These are phyloP conservation scores for Tribonema minus DNA, from an alignment of 108 stramenopile genomes.

Conservation along the genomic window DNA sequence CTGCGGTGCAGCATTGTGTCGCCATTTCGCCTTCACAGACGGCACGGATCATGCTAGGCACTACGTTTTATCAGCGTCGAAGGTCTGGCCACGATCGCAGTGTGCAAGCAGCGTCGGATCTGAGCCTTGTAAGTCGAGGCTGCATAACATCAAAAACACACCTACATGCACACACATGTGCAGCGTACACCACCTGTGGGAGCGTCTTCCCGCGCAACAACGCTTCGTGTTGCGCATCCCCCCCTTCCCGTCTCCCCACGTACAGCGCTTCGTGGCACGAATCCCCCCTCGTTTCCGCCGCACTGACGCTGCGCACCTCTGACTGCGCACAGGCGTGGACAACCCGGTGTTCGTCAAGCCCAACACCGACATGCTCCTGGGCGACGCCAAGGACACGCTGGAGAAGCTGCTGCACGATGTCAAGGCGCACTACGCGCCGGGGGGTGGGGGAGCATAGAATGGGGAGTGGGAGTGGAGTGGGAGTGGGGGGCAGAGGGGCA, in stretches of 20 bases:
- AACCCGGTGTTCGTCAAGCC: slow-evolving; percentile 97
- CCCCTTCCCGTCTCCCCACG: neutral
- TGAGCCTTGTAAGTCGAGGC: too few relatives aligned
- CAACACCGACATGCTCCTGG: slow-evolving; percentile 91
- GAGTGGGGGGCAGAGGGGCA: too few relatives aligned
- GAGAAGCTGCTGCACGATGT: slow-evolving; percentile 18
- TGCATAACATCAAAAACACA: too few relatives aligned
- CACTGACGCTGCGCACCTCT: neutral
- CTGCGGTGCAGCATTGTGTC: too few relatives aligned
- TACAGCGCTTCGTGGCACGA: neutral
- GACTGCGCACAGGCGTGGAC: slow-evolving; percentile 60
- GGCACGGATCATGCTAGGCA: too few relatives aligned
- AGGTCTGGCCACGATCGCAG: too few relatives aligned
- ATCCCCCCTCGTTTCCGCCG: neutral
- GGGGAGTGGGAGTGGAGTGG: too few relatives aligned
- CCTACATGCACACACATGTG: too few relatives aligned
- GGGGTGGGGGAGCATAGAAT: too few relatives aligned
- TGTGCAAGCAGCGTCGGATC: too few relatives aligned
- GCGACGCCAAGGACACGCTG: slow-evolving; percentile 43
- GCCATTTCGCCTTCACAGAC: too few relatives aligned
- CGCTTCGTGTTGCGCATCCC: neutral
- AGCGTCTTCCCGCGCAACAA: neutral
- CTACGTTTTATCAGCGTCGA: too few relatives aligned
- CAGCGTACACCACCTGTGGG: neutral
- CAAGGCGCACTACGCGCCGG: slow-evolving; percentile 8